These are phyloP conservation scores for Amylostereum areolatum DNA, from an alignment of 1,284 basidiomycete genomes.

Conservation along the genomic window DNA sequence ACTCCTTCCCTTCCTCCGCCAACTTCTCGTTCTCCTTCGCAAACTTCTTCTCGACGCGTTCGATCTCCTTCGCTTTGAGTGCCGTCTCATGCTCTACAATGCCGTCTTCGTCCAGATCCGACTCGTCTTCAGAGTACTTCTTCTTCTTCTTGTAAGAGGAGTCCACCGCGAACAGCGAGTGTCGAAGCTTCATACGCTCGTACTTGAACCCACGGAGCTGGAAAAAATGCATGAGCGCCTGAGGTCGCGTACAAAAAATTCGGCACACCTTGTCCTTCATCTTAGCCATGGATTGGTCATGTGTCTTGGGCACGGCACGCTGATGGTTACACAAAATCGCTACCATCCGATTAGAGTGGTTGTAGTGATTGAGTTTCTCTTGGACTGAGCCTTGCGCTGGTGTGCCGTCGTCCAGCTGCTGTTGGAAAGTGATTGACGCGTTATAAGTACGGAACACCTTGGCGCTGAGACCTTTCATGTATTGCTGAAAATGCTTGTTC, in stretches of 20 bases:
- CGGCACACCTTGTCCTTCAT: constrained; percentile 77
- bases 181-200: constrained; percentile 88
- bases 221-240: constrained; percentile 6
- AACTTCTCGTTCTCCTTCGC: constrained; percentile 85
- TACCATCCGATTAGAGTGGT: constrained; percentile 91
- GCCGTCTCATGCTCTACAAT: constrained; percentile 79
- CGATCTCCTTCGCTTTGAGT: constrained; percentile 75
- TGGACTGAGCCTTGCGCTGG: constrained; percentile 72
- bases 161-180: constrained; percentile 72
- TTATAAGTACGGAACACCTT: constrained; percentile 99
- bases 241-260: not conserved
- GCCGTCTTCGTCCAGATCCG: constrained; percentile 91
- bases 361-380: constrained; percentile 93
- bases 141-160: constrained; percentile 79
- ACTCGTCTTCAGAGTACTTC: constrained; percentile 77
- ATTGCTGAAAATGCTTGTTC: constrained; percentile 86
- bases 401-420: constrained; percentile 74
- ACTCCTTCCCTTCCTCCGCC: constrained; percentile 61
- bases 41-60: constrained; percentile 86
- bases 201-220: constrained; percentile 82
- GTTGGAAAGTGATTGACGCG: constrained; percentile 90
- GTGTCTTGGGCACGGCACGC: constrained; percentile 84
- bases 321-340: constrained; percentile 99
- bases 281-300: constrained; percentile 89
- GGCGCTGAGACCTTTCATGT: constrained; percentile 95